Evolutionary conservation across 805 yeast genomes (phyloP).

Genomic region (Ogataea ganodermae): DNA sequence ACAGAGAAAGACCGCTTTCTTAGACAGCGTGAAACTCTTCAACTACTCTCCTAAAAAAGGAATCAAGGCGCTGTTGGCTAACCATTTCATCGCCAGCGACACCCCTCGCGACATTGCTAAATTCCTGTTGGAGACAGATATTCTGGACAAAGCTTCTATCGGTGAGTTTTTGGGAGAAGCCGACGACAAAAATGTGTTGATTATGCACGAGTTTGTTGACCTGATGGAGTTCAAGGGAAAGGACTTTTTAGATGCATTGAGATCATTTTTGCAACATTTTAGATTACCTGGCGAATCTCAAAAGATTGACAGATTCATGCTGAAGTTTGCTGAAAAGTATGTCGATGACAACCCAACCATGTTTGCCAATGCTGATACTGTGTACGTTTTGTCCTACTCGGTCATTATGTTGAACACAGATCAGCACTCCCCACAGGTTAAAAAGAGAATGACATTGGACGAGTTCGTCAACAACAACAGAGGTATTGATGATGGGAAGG

Average conservation of each 20-base stretch:
- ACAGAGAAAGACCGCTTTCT: slow-evolving; percentile 75
- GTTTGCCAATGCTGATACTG: slow-evolving; percentile 91
- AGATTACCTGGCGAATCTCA: slow-evolving; percentile 98
- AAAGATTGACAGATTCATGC: slow-evolving; percentile 94
- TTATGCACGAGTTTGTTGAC: slow-evolving; percentile 94
- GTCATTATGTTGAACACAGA: slow-evolving; percentile 93
- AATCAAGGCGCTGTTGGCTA: slow-evolving; percentile 56
- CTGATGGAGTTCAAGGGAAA: slow-evolving; percentile 70
- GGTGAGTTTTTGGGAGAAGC: slow-evolving; percentile 96
- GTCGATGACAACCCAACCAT: slow-evolving; percentile 84
- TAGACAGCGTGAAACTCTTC: slow-evolving; percentile 77
- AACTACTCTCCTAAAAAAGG: slow-evolving; percentile 87
- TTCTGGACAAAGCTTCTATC: slow-evolving; percentile 76
- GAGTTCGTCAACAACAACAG: slow-evolving; percentile 84
- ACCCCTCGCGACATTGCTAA: slow-evolving; percentile 71
- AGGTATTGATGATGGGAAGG: slow-evolving; percentile 90
- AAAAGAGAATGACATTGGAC: slow-evolving; percentile 82
- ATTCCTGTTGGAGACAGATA: slow-evolving; percentile 66
- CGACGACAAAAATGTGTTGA: slow-evolving; percentile 68
- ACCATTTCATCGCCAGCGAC: slow-evolving; percentile 62
- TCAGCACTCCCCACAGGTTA: slow-evolving; percentile 84
- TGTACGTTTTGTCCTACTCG: slow-evolving; percentile 89
- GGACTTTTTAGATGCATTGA: slow-evolving; percentile 81
- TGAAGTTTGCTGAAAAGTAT: slow-evolving; percentile 93
- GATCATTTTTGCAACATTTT: slow-evolving; percentile 82